Conservation (phyloP, 257 asterid species). For the Solanum infundibuliforme region DNA sequence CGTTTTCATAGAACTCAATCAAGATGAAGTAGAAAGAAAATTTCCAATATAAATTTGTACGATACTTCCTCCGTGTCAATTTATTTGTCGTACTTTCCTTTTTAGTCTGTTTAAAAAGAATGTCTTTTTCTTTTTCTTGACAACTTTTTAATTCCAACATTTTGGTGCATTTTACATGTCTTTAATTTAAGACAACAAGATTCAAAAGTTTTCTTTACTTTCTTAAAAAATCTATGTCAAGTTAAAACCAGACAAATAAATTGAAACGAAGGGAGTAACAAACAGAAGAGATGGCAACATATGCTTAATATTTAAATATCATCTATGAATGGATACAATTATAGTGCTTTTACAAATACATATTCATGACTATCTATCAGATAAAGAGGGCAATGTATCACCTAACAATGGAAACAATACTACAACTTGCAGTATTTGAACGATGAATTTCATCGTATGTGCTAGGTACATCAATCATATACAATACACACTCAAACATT, state of each 20-base stretch:
- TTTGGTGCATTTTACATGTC: neutral
- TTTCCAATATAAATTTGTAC: neutral
- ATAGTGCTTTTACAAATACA: neutral
- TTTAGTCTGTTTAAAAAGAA: too few relatives aligned
- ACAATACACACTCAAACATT: constrained; percentile 3
- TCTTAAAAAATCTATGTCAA: neutral
- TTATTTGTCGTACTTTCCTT: neutral
- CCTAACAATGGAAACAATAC: neutral
- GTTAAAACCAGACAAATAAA: neutral
- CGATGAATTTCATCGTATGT: neutral
- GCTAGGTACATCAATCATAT: neutral
- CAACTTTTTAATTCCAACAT: neutral
- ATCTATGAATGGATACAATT: neutral
- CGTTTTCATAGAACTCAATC: neutral
- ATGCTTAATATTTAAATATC: neutral
- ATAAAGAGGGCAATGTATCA: neutral
- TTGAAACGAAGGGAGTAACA: neutral
- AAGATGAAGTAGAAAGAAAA: neutral
- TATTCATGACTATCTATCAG: neutral
- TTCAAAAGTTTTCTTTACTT: neutral
- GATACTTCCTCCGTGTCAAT: neutral
- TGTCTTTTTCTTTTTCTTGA: too few relatives aligned
- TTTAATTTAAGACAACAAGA: too few relatives aligned
- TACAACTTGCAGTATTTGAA: neutral
- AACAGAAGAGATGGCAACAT: neutral